Evolutionary conservation across 1,139 yeast species (phyloP), one percentile per base, ranked within the genome.

Genomic region (Scheffersomyces illinoinensis): DNA sequence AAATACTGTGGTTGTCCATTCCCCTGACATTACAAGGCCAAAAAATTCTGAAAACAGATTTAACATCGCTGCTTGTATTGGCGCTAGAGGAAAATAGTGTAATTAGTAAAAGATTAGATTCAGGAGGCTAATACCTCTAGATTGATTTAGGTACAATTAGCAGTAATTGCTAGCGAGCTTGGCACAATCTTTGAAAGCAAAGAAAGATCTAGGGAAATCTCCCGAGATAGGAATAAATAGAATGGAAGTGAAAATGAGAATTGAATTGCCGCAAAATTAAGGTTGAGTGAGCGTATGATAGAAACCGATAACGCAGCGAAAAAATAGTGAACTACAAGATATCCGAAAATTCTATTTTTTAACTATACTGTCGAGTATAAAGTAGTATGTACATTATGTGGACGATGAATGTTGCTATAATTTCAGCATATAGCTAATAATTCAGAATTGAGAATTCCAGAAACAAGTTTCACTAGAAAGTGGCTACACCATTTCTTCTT

Each of bases 401-500:
- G 43, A 33, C 12, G 10, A 10, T 33, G 7, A 33, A 33, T 10
- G 43, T 33, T 33, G 2, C 10, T 33, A 24, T 33, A 8, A 33
- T 4, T 33, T 33, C 10, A 33, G 43, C 43, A 33, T 33, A 14
- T 12, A 33, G 43, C 43, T 33, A 33, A 12, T 33, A 5, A 33
- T 33, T 17, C 43, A 33, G 17, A 33, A 33, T 10, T 33, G 43
- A 8, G 43, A 33, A 33, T 17, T 33, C 12, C 43, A 33, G 17
- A 33, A 33, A 14, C 43, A 33, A 33, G 3, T 33, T 33, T 33
- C 17, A 10, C 43, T 33, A 12, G 17, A 26, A 33, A 48, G 18
- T 10, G 14, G 12, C 50, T 64, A 73, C 5, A 74, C 78, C 69
- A 72, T 70, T 23, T 68, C 77, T 60, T 73, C 77, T 59, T 70